These are phyloP conservation scores for Aureobasidium mangrovei DNA, from an alignment of 2,329 filamentous ascomycete species.

Conservation along the genomic window DNA sequence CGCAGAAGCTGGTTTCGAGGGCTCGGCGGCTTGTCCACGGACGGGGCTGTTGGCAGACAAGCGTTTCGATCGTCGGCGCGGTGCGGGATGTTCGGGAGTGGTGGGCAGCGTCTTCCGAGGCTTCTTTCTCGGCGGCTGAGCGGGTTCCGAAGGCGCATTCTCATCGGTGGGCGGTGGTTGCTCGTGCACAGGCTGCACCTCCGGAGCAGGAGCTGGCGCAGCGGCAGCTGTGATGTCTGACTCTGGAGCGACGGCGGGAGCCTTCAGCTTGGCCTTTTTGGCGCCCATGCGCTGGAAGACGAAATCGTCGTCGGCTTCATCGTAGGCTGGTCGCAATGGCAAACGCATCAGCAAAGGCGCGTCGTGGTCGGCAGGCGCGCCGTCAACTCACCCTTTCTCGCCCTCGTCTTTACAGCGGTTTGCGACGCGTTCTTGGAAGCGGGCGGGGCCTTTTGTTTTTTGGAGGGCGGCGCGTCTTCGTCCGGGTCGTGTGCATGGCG, in stretches of 20 bases:
- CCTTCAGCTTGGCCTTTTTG: constrained; percentile 26
- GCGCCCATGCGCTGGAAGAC: constrained; percentile 36
- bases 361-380: background rate
- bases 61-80: constrained; percentile 37
- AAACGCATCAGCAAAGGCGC: background rate
- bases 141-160: background rate
- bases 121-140: constrained; percentile 22
- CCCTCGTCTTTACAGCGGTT: constrained; percentile 17
- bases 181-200: constrained; percentile 15
- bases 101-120: constrained; percentile 26
- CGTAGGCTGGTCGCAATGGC: constrained; percentile 27
- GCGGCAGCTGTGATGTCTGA: constrained; percentile 8
- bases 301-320: constrained; percentile 41
- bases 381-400: constrained; percentile 15
- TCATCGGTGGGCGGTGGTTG: constrained; percentile 20
- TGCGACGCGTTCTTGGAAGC: constrained; percentile 27
- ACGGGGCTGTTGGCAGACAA: constrained; percentile 35
- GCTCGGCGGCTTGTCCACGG: background rate
- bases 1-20: background rate
- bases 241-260: constrained; percentile 19
- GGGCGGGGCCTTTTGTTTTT: constrained; percentile 31
- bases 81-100: constrained; percentile 27
- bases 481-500: constrained; percentile 33
- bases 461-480: constrained; percentile 36
- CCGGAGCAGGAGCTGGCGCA: constrained; percentile 9